Percentiles rank a stretch among this genome's conserved stretches.
Conservation (phyloP, 1,284 basidiomycete genomes). For the Cronartium quercuum region DNA sequence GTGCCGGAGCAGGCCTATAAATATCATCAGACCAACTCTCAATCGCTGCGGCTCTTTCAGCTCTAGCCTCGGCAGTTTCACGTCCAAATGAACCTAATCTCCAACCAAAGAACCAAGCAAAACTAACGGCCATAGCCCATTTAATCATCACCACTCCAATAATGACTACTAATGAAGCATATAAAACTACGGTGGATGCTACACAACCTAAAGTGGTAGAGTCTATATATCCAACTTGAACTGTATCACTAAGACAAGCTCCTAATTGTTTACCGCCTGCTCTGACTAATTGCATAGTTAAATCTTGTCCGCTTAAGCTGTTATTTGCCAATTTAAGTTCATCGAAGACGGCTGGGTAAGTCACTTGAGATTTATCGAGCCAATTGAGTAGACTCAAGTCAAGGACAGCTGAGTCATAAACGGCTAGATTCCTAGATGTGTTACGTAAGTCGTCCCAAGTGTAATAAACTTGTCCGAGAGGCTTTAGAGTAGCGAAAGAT, state of each 20-base stretch:
- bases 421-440: slow-evolving; percentile 69
- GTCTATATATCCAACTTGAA: slow-evolving; percentile 87
- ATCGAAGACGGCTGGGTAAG: slow-evolving; percentile 75
- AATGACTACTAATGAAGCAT: slow-evolving; percentile 93
- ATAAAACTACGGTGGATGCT: slow-evolving; percentile 87
- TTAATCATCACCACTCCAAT: slow-evolving; percentile 92
- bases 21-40: slow-evolving; percentile 97
- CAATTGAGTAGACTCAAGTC: slow-evolving; percentile 77
- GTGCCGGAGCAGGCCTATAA: slow-evolving; percentile 82
- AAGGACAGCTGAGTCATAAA: slow-evolving; percentile 88
- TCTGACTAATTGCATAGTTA: slow-evolving; percentile 74
- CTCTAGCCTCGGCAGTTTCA: slow-evolving; percentile 90
- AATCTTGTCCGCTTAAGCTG: slow-evolving; percentile 68
- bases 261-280: slow-evolving; percentile 59
- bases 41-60: slow-evolving; percentile 81
- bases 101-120: slow-evolving; percentile 96
- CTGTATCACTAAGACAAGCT: slow-evolving; percentile 75
- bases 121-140: slow-evolving; percentile 92
- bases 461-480: slow-evolving; percentile 82
- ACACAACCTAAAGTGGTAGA: slow-evolving; percentile 91
- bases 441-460: slow-evolving; percentile 78
- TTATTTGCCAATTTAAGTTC: slow-evolving; percentile 64
- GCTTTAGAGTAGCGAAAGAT: slow-evolving; percentile 54
- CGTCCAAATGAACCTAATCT: slow-evolving; percentile 84
- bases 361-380: slow-evolving; percentile 70